A percentile compares a stretch with the other conserved stretches of the same genome.
Conservation (phyloP, 2,329 filamentous ascomycete genomes). For the Graphium sp. region DNA sequence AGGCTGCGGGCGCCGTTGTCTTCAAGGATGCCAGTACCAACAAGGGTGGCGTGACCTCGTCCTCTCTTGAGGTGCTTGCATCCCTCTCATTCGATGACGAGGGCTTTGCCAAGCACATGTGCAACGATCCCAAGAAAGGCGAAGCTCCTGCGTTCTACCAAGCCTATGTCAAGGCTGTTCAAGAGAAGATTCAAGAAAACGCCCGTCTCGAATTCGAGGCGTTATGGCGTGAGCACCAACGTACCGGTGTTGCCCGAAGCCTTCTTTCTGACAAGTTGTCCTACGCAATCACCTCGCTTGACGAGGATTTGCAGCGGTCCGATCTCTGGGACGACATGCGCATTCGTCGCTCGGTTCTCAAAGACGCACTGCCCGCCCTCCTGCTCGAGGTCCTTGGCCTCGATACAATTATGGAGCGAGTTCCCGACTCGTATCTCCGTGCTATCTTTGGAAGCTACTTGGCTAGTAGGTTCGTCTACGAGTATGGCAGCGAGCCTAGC, state of each 20-base stretch:
- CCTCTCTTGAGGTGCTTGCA: slow-evolving; percentile 87
- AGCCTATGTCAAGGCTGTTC: slow-evolving; percentile 80
- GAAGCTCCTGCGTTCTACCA: slow-evolving; percentile 81
- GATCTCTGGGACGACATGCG: slow-evolving; percentile 76
- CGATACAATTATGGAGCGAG: slow-evolving; percentile 69
- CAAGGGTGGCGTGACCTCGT: slow-evolving; percentile 96
- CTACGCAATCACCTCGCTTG: slow-evolving; percentile 83
- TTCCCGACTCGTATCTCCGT: slow-evolving; percentile 81
- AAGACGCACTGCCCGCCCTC: slow-evolving; percentile 71
- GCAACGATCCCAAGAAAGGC: slow-evolving; percentile 49
- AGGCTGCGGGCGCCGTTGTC: slow-evolving; percentile 84
- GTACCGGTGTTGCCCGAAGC: slow-evolving; percentile 63
- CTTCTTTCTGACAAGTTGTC: slow-evolving; percentile 86
- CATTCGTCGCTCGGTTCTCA: slow-evolving; percentile 62
- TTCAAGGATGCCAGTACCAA: slow-evolving; percentile 98
- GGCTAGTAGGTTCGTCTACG: slow-evolving; percentile 89
- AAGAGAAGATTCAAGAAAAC: slow-evolving; percentile 80
- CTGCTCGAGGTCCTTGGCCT: slow-evolving; percentile 81
- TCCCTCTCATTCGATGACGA: slow-evolving; percentile 87
- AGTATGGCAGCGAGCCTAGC: slow-evolving; percentile 80
- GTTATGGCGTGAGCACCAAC: slow-evolving; percentile 87
- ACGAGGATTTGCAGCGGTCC: slow-evolving; percentile 89
- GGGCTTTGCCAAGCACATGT: slow-evolving; percentile 88
- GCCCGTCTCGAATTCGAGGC: slow-evolving; percentile 91
- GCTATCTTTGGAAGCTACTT: slow-evolving; percentile 94